Conservation (phyloP, 305 asterid genomes). For the Fraxinus dipetala region DNA sequence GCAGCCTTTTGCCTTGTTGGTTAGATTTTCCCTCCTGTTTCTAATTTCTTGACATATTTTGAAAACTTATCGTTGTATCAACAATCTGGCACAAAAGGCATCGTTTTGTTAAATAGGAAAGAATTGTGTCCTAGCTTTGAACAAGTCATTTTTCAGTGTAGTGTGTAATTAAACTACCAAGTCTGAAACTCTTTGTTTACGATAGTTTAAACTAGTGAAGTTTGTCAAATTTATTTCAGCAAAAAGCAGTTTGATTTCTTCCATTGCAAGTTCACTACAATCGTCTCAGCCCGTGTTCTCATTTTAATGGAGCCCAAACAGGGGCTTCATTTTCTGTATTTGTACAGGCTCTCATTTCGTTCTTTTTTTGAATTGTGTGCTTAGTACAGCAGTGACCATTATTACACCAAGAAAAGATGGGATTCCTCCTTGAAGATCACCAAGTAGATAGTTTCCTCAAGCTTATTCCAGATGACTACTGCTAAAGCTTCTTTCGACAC, state of each 20-base stretch:
- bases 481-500: not conserved
- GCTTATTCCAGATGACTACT: not conserved
- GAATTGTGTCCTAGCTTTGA: not conserved
- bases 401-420: not conserved
- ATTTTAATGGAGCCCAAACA: not conserved
- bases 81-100: not conserved
- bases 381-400: not conserved
- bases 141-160: not conserved
- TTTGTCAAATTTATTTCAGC: not conserved
- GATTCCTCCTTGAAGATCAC: not conserved
- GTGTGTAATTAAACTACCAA: not conserved
- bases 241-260: not conserved
- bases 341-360: not conserved
- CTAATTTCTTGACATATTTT: not conserved
- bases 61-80: not conserved
- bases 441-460: not conserved
- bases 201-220: not conserved
- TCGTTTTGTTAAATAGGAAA: too few relatives aligned
- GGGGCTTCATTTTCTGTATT: not conserved
- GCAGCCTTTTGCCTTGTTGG: not conserved
- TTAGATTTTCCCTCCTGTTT: not conserved
- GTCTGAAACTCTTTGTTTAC: not conserved
- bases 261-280: not conserved
- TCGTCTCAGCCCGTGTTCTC: not conserved
- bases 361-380: too few relatives aligned